Conservation (phyloP, 352 stramenopile genomes). For the Pythium rishiriense region DNA sequence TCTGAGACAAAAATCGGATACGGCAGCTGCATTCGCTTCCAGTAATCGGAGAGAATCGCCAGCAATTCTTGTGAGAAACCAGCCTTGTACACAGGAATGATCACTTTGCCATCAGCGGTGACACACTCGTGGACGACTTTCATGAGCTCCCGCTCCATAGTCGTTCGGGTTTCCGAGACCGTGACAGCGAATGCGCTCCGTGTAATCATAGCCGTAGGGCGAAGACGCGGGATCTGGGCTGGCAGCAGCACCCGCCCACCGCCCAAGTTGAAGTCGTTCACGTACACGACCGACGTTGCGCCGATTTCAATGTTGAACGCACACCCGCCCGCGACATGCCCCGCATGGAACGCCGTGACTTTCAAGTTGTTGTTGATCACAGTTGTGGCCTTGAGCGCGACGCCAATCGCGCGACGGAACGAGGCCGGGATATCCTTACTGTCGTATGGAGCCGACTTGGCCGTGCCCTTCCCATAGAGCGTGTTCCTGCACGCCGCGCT, state of each 20-base stretch:
- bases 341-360: conserved; percentile 79
- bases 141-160: conserved; percentile 81
- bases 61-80: conserved; percentile 84
- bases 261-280: conserved; percentile 79
- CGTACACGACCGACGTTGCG: conserved; percentile 65
- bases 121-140: conserved; percentile 81
- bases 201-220: conserved; percentile 60
- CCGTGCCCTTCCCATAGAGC: conserved; percentile 48
- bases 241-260: conserved; percentile 70
- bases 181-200: conserved; percentile 78
- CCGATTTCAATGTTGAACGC: conserved; percentile 79
- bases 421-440: conserved; percentile 53
- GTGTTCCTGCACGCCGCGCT: conserved; percentile 30
- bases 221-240: conserved; percentile 64
- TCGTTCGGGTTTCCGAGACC: conserved; percentile 78
- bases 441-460: conserved; percentile 50
- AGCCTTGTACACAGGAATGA: conserved; percentile 75
- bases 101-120: conserved; percentile 74
- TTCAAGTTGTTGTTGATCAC: conserved; percentile 68
- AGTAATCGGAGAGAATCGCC: conserved; percentile 73
- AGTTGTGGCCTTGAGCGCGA: conserved; percentile 55
- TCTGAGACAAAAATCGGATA: conserved; percentile 76
- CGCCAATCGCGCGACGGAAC: conserved; percentile 52
- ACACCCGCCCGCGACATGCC: conserved; percentile 76
- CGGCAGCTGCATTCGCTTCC: conserved; percentile 49